phyloP scores from a whole-genome alignment of 73 alveolate species.

The Paramecium caudatum region DNA sequence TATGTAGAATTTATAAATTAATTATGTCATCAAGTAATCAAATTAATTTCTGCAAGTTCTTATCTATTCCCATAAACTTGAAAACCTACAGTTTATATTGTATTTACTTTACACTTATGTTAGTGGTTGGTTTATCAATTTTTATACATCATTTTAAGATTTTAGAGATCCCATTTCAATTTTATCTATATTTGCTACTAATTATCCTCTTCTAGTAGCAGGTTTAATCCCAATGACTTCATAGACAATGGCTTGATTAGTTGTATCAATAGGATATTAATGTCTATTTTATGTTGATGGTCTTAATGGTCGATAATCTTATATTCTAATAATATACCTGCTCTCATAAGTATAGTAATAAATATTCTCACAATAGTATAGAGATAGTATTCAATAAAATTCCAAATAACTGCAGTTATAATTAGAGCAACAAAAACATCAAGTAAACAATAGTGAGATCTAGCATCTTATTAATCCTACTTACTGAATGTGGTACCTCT shows the following conservation, averaged over 20 bases:
- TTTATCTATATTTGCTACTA: neutral
- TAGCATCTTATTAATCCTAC: conserved; percentile 47
- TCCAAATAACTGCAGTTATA: conserved; percentile 57
- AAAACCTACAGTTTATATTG: neutral
- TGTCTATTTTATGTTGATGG: neutral
- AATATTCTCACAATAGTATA: conserved; percentile 1
- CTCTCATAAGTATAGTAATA: neutral
- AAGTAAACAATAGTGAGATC: conserved; percentile 14
- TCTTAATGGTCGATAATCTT: conserved; percentile 61
- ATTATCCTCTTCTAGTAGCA: conserved; percentile 45
- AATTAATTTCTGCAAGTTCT: conserved; percentile 40
- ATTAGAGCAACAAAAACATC: conserved; percentile 20
- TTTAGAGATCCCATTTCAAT: neutral
- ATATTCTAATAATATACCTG: neutral
- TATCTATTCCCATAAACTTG: conserved; percentile 1
- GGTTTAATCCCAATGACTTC: conserved; percentile 49
- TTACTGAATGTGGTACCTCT: neutral
- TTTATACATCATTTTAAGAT: neutral
- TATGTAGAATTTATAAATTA: too few relatives aligned
- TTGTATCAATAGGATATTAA: neutral
- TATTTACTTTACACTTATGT: neutral
- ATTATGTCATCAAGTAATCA: neutral
- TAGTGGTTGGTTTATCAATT: neutral
- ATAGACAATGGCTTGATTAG: conserved; percentile 3
- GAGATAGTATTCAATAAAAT: conserved; percentile 32